Evolutionary conservation across 495 filamentous ascomycete genomes (phyloP).

Genomic region (Hypoxylon lienhwacheense): DNA sequence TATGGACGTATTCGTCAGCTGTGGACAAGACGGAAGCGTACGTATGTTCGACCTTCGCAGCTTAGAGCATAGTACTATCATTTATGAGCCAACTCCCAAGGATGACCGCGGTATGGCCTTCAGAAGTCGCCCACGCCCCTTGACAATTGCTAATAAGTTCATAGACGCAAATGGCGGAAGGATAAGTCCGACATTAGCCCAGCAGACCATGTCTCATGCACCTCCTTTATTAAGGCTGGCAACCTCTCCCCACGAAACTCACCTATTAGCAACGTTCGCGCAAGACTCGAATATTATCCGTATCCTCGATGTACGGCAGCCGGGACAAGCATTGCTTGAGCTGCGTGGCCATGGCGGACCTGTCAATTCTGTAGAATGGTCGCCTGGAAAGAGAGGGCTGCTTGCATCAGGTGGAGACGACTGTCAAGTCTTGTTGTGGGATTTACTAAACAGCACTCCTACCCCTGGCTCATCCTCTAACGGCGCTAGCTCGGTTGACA

Average conservation of each 20-base stretch:
- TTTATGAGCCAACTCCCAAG: constrained; percentile 94
- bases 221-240: constrained; percentile 86
- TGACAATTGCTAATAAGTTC: constrained; percentile 24
- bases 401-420: constrained; percentile 94
- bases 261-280: constrained; percentile 95
- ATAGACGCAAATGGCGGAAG: constrained; percentile 51
- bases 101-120: constrained; percentile 71
- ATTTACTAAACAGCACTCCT: constrained; percentile 71
- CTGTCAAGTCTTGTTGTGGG: constrained; percentile 88
- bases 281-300: constrained; percentile 90
- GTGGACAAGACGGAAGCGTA: constrained; percentile 96
- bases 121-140: background rate
- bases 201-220: constrained; percentile 75
- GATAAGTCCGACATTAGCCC: constrained; percentile 64
- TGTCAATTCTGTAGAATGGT: constrained; percentile 95
- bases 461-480: constrained; percentile 52
- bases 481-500: constrained; percentile 54
- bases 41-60: constrained; percentile 98
- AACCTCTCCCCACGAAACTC: constrained; percentile 92
- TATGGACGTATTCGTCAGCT: constrained; percentile 96
- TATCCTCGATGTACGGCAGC: constrained; percentile 95
- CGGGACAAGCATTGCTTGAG: constrained; percentile 91
- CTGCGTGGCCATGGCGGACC: constrained; percentile 86
- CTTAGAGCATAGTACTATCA: constrained; percentile 97
- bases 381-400: constrained; percentile 78